A percentile compares a stretch with the other conserved stretches of the same genome.
Conservation (phyloP, 208 protist genomes). For the Tritrichomonas foetus region DNA sequence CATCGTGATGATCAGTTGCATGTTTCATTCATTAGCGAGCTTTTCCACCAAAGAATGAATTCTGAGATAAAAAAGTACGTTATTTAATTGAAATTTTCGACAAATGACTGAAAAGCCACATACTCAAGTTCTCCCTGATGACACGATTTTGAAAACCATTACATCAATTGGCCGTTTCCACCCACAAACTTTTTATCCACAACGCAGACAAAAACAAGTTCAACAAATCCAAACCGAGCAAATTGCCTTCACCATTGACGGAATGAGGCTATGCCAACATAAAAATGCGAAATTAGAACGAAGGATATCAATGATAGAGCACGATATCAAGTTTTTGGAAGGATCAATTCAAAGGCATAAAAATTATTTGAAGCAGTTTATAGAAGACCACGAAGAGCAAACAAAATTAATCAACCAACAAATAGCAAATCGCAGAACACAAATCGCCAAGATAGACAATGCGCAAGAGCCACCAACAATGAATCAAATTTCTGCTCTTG, state of each 20-base stretch:
- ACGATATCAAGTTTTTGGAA: neutral
- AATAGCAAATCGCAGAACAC: neutral
- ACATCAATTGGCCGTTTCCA: neutral
- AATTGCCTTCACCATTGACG: neutral
- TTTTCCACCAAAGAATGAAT: too few species aligned
- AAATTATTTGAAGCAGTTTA: neutral
- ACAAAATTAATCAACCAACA: neutral
- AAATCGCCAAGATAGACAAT: slow-evolving; percentile 10
- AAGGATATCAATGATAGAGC: neutral
- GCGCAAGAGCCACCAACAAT: slow-evolving; percentile 1
- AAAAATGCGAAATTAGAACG: neutral
- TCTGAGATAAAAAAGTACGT: too few species aligned
- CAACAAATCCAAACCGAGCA: neutral
- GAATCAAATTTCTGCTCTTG: slow-evolving; percentile 10
- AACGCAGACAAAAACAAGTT: neutral
- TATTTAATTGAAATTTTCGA: too few species aligned
- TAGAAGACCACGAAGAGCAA: neutral
- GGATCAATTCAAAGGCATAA: neutral
- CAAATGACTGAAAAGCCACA: too few species aligned
- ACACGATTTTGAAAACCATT: neutral
- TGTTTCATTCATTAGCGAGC: too few species aligned
- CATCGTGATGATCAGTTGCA: too few species aligned
- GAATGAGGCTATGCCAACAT: neutral
- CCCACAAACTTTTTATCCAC: neutral
- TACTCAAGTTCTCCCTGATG: neutral